Conservation (phyloP, 805 yeast genomes). For the Starmerella stellata region DNA sequence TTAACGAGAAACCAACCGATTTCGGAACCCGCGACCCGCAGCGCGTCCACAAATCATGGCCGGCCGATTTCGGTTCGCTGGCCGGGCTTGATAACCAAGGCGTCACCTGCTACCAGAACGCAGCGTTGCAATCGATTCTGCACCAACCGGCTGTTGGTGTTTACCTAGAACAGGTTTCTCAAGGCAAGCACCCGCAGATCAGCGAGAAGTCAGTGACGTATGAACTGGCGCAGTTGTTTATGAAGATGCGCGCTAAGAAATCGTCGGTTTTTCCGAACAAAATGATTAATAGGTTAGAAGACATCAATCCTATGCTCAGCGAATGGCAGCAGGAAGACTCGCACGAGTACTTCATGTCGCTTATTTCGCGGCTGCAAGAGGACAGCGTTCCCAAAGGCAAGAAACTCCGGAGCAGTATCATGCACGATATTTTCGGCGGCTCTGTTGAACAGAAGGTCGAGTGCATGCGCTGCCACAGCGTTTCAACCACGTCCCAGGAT, state of each 20-base stretch:
- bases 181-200: constrained; percentile 29
- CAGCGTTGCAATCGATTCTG: constrained; percentile 77
- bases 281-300: constrained; percentile 51
- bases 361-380: constrained; percentile 73
- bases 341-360: constrained; percentile 90
- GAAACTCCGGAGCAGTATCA: constrained; percentile 59
- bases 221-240: constrained; percentile 21
- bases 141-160: constrained; percentile 85
- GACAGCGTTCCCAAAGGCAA: constrained; percentile 83
- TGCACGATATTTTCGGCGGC: constrained; percentile 92
- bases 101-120: constrained; percentile 91
- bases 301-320: constrained; percentile 88
- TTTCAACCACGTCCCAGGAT: constrained; percentile 78
- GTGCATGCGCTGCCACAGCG: constrained; percentile 64
- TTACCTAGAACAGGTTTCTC: constrained; percentile 49
- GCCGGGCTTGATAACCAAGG: constrained; percentile 73
- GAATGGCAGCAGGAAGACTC: constrained; percentile 97
- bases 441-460: constrained; percentile 65
- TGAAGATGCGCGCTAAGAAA: constrained; percentile 19
- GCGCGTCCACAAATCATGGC: constrained; percentile 55
- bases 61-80: constrained; percentile 28
- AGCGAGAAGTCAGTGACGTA: constrained; percentile 17
- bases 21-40: constrained; percentile 43
- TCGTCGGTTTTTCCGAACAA: constrained; percentile 56
- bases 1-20: constrained; percentile 42